Evolutionary conservation across 345 rosid species (phyloP), one percentile per base, ranked within the genome.

Genomic region (Aethionema arabicum): DNA sequence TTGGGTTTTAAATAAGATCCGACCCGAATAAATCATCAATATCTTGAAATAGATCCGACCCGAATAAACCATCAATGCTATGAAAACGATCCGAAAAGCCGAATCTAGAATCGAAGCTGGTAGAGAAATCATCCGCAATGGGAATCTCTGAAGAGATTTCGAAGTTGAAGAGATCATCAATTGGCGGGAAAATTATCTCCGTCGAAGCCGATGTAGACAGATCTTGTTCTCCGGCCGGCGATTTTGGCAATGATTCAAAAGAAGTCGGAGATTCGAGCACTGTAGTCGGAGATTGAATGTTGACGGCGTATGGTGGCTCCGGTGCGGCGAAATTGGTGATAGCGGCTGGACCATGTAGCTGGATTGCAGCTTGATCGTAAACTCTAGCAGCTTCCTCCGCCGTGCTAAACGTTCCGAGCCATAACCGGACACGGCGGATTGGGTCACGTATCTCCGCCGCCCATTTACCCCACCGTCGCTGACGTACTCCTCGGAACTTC

Each of bases 371-470:
- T 67, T 86, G 80, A 72, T 89, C 96, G 64, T 89, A 89, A 0
- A 84, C 93, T 68, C 60, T 73, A 0, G 96, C 96, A 2, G 96
- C 96, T 61, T 89, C 91, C 68, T 89, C 93, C 2, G 93, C 96
- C 3, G 93, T 89, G 14, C 83, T 78, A 36, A 76, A 89, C 1
- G 96, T 89, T 1, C 93, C 96, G n/a, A 89, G 67, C 93, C 96
- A 89, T 8, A 83, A 48, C 72, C 96, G 77, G 33, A 77, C 82
- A 30, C 93, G 86, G 41, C 78, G 69, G 30, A 42, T 50, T 4
- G 93, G 96, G 63, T 88, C 96, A 53, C 96, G 80, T 13, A 89
- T 86, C 82, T 89, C 96, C 29, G 96, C 96, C 40, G 96, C 96
- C 96, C 96, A 89, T 72, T 86, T 89, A 3, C 96, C 96, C 96